phyloP scores from a whole-genome alignment of 306 rosid genomes.

The Trifolium subterraneum region DNA sequence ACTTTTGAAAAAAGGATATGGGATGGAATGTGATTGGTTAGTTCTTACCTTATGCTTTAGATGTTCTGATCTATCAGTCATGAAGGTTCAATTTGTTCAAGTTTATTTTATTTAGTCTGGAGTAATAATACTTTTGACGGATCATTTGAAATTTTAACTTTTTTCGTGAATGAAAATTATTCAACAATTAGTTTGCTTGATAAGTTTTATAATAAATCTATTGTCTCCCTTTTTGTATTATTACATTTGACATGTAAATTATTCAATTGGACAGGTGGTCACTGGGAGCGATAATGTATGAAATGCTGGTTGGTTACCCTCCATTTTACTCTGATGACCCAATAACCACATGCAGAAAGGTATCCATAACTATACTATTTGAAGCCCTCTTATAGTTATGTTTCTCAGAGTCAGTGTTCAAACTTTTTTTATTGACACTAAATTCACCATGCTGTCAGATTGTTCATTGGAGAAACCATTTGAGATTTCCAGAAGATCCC shows the following conservation, averaged over 20 bases:
- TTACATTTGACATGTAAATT: constrained; percentile 29
- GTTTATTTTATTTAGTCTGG: constrained; percentile 23
- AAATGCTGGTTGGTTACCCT: constrained; percentile 98
- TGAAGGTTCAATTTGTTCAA: constrained; percentile 29
- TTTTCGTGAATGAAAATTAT: constrained; percentile 15
- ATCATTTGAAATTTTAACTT: constrained; percentile 19
- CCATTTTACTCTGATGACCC: constrained; percentile 98
- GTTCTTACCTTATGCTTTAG: constrained; percentile 50
- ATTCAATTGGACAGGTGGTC: constrained; percentile 84
- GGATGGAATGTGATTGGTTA: constrained; percentile 99
- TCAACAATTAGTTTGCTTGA: constrained; percentile 18
- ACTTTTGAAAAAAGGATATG: constrained; percentile 93
- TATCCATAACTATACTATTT: constrained; percentile 48
- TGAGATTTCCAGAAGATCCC: constrained; percentile 88
- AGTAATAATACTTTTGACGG: not conserved
- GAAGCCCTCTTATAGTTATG: constrained; percentile 20
- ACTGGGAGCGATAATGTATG: constrained; percentile 95
- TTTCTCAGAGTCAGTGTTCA: constrained; percentile 31
- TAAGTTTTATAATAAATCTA: constrained; percentile 17
- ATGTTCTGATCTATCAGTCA: constrained; percentile 28
- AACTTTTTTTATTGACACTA: constrained; percentile 38
- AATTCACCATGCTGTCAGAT: constrained; percentile 64
- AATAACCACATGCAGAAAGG: constrained; percentile 95
- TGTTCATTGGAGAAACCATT: constrained; percentile 95
- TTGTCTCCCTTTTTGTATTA: constrained; percentile 32